Percentiles rank a stretch among this genome's conserved stretches.
Conservation (phyloP, 495 filamentous ascomycete genomes). For the Letharia lupina region DNA sequence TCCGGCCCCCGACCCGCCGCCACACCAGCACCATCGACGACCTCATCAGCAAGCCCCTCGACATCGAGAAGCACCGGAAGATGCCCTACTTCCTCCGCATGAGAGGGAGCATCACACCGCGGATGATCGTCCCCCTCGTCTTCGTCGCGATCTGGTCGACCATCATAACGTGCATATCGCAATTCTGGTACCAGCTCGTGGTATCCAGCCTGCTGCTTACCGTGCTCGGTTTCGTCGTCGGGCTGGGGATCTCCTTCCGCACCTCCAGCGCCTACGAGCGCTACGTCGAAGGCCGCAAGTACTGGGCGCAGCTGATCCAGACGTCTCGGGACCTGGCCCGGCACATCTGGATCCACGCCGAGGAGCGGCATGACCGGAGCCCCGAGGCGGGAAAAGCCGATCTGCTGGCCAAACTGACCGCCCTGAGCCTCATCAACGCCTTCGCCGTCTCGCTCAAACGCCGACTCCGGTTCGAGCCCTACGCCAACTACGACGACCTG, state of each 20-base stretch:
- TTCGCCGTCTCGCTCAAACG: conserved; percentile 74
- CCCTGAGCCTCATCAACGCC: conserved; percentile 72
- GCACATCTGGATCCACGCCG: conserved; percentile 67
- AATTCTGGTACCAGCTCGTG: conserved; percentile 44
- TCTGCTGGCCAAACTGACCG: conserved; percentile 62
- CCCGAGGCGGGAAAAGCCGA: conserved; percentile 50
- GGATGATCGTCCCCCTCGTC: conserved; percentile 67
- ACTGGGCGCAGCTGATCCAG: conserved; percentile 67
- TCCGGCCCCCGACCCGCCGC: conserved; percentile 1
- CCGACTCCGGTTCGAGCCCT: conserved; percentile 81
- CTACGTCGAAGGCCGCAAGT: conserved; percentile 62
- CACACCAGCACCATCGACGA: conserved; percentile 19
- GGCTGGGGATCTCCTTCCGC: conserved; percentile 73
- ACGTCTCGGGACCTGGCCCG: conserved; percentile 66
- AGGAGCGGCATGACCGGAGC: conserved; percentile 53
- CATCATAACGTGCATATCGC: conserved; percentile 54
- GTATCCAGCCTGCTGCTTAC: conserved; percentile 68
- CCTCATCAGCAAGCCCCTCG: conserved; percentile 41
- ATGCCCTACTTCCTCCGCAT: conserved; percentile 72
- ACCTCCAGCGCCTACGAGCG: conserved; percentile 81
- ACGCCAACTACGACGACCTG: conserved; percentile 65
- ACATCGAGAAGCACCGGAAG: conserved; percentile 70
- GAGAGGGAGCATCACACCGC: conserved; percentile 72
- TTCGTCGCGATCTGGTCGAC: conserved; percentile 63
- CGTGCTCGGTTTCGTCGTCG: conserved; percentile 83